Percentiles rank a stretch among this genome's conserved stretches.
Evolutionary conservation across 2,329 filamentous ascomycete species (phyloP).

Genomic region (Verticillium alfalfae): DNA sequence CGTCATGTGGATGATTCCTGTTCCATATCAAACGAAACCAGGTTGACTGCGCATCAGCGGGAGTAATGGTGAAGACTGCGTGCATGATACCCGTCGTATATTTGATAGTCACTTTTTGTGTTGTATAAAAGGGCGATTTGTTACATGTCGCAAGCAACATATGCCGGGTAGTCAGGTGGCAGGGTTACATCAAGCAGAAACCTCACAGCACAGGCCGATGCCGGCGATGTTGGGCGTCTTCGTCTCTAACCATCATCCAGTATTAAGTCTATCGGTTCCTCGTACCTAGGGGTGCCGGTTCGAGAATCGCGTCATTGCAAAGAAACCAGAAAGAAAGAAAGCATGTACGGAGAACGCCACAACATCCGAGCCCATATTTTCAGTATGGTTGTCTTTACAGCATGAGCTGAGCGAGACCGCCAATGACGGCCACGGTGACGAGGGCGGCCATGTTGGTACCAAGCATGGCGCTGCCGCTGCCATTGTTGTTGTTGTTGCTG

Average conservation of each 20-base stretch:
- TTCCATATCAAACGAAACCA: no score
- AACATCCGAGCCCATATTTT: slow-evolving; percentile 9
- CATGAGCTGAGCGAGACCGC: slow-evolving; percentile 39
- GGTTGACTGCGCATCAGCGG: neutral
- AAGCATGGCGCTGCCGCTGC: slow-evolving; percentile 37
- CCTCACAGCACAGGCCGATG: neutral
- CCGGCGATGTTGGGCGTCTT: slow-evolving; percentile 11
- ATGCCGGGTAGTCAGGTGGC: neutral
- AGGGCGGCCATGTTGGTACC: slow-evolving; percentile 40
- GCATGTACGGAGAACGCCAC: slow-evolving; percentile 14
- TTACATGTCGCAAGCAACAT: neutral
- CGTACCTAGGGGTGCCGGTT: slow-evolving; percentile 25
- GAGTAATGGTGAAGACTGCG: no score
- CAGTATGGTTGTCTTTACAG: slow-evolving; percentile 33
- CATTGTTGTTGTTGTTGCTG: slow-evolving; percentile 21
- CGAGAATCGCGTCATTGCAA: slow-evolving; percentile 9
- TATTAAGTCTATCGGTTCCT: slow-evolving; percentile 40
- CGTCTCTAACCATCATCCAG: slow-evolving; percentile 13
- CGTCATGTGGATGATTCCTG: no score
- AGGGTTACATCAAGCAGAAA: neutral
- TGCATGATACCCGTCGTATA: neutral
- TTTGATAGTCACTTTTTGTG: neutral
- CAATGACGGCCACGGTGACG: slow-evolving; percentile 40
- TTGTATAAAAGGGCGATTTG: neutral
- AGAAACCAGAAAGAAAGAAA: slow-evolving; percentile 5